Conservation (phyloP, 139 green algal genomes). For the Closterium sp. region DNA sequence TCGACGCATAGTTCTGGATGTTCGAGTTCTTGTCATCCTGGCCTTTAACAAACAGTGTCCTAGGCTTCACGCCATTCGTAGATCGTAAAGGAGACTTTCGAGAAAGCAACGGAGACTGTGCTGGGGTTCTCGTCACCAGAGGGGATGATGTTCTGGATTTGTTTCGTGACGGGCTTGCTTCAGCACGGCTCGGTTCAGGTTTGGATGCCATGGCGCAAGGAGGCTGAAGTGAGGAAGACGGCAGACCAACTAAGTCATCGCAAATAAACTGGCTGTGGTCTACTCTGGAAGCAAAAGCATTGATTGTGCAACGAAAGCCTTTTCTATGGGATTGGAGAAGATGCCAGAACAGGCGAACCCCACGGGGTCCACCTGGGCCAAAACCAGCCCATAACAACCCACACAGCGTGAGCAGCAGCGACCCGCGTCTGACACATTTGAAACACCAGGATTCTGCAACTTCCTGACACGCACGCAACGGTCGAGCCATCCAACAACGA, state of each 20-base stretch:
- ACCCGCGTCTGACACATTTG: neutral
- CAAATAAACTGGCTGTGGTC: neutral
- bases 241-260: neutral
- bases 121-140: neutral
- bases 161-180: neutral
- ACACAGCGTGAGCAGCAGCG: neutral
- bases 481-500: neutral
- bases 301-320: neutral
- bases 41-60: conserved; percentile 7
- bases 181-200: neutral
- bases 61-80: neutral
- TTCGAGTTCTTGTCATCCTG: neutral
- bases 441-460: neutral
- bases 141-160: neutral
- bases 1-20: neutral
- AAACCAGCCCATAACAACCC: neutral
- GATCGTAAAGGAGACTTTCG: neutral
- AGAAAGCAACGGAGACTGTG: neutral
- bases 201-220: neutral
- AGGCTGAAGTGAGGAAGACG: neutral
- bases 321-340: neutral
- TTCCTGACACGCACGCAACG: neutral
- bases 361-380: neutral
- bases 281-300: neutral
- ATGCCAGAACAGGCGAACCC: neutral